Base-by-base conservation (phyloP, 208 protist species). In the Leishmania turanica region DNA sequence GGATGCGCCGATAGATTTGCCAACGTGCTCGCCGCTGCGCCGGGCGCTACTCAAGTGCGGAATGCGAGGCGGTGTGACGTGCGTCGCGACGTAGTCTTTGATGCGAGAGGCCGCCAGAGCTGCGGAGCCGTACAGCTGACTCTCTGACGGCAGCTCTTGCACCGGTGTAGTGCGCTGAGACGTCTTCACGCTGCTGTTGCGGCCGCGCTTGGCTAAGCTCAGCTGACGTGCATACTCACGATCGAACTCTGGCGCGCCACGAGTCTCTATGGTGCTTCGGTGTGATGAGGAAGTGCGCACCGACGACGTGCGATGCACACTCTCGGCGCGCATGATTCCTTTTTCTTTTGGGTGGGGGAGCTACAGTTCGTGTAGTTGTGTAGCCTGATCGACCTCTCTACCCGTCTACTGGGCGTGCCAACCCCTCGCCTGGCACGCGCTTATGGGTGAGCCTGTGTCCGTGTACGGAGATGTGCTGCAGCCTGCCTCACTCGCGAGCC, bases 251-350 rank as follows among this genome's bases (percentile, higher is more conserved):
- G 90, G 90, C 21, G 84, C 71, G 21, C 89, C 92, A 31, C 88
- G 88, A 19, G 88, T 86, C 70, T 95, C 92, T 45, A 93, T 81
- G 37, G 84, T 86, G 84, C 92, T 95, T 82, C 78, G 87, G 58
- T 93, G 91, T 40, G 91, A 93, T 13, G 87, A 89, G 66, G 64
- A 84, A n/a, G 88, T 82, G n/a, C 74, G 75, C 76, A 84, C 79
- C 40, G 80, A 87, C 51, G 77, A 54, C 3, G 80, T 47, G 72
- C 77, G 75, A 58, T 60, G 68, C 11, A 49, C 31, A 49, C 77
- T 79, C 8, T 7, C 53, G 15, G 62, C 21, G 42, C 31, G 71
- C 81, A 84, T 78, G 21, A 6, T 53, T 53, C 9, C 45, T 19
- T 53, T 53, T 19, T 2, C 15, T 9, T 42, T 69, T 45, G 9